A percentile compares a stretch with the other conserved stretches of the same genome.
Evolutionary conservation across 2,329 filamentous ascomycete genomes (phyloP).

Genomic region (Claviceps sp.): DNA sequence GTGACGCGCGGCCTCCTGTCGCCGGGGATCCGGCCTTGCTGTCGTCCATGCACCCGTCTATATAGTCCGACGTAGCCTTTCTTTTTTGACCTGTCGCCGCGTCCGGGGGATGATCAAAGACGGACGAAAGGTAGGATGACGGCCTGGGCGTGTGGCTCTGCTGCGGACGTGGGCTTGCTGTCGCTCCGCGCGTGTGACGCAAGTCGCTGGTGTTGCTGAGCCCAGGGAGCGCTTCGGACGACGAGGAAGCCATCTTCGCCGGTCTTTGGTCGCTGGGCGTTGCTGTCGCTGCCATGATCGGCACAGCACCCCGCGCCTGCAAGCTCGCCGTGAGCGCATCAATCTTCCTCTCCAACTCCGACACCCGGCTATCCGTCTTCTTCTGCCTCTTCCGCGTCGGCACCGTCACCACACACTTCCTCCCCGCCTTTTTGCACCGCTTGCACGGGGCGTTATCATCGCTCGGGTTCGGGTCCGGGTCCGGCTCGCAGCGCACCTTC

Average conservation of each 20-base stretch:
- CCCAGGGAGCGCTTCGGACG: background rate
- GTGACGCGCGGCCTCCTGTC: background rate
- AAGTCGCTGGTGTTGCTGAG: background rate
- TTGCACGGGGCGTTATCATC: slow-evolving; percentile 53
- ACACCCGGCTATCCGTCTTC: slow-evolving; percentile 80
- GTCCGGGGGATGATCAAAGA: slow-evolving; percentile 1
- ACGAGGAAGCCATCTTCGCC: background rate
- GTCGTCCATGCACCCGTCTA: slow-evolving; percentile 6
- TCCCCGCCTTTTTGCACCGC: slow-evolving; percentile 68
- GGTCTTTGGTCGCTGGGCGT: background rate
- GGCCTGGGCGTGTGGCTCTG: background rate
- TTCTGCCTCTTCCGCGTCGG: slow-evolving; percentile 71
- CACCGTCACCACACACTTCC: slow-evolving; percentile 63
- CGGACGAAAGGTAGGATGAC: background rate
- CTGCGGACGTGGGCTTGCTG: background rate
- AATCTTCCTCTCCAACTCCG: slow-evolving; percentile 86
- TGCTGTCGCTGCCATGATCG: background rate
- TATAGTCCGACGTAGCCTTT: slow-evolving; percentile 14
- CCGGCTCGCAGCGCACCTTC: slow-evolving; percentile 77
- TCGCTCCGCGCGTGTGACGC: background rate
- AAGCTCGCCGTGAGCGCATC: slow-evolving; percentile 74
- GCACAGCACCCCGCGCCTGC: slow-evolving; percentile 35
- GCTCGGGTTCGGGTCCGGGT: slow-evolving; percentile 55
- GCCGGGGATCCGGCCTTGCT: background rate
- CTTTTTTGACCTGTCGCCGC: slow-evolving; percentile 17